Conservation (phyloP, 2,329 filamentous ascomycete species). For the Clonostachys chloroleuca region DNA sequence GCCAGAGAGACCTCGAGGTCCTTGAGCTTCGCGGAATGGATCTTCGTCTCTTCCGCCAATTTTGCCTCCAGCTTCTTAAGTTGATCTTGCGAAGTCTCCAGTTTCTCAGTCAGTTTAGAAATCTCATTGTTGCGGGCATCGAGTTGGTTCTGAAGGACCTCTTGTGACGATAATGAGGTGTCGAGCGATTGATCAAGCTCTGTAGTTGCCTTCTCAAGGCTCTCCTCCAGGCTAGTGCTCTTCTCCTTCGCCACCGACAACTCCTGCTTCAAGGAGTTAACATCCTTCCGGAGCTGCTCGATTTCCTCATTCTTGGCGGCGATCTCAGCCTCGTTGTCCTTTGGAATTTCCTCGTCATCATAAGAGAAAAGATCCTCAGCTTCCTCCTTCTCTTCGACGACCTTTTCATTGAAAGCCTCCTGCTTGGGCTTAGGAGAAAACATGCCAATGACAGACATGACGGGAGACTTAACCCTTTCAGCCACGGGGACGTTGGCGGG, state of each 20-base stretch:
- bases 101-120: constrained; percentile 40
- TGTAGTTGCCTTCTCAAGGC: constrained; percentile 61
- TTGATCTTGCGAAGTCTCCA: constrained; percentile 36
- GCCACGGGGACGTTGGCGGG: constrained; percentile 3
- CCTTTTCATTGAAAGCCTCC: constrained; percentile 7
- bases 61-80: constrained; percentile 37
- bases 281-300: constrained; percentile 63
- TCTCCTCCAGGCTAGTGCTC: constrained; percentile 60
- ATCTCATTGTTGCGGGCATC: constrained; percentile 43
- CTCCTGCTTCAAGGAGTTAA: constrained; percentile 65
- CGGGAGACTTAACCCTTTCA: constrained; percentile 36
- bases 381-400: constrained; percentile 21
- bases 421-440: constrained; percentile 40
- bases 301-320: constrained; percentile 68
- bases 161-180: constrained; percentile 9
- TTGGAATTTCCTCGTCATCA: constrained; percentile 73
- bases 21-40: constrained; percentile 21
- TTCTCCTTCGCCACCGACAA: constrained; percentile 69
- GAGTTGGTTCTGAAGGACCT: constrained; percentile 39
- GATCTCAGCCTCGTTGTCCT: constrained; percentile 67
- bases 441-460: constrained; percentile 40
- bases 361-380: constrained; percentile 86
- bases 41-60: constrained; percentile 22
- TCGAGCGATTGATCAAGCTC: constrained; percentile 51
- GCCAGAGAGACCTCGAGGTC: constrained; percentile 29